phyloP scores from a whole-genome alignment of 2,329 filamentous ascomycete species.

The Penicillium oxalicum region DNA sequence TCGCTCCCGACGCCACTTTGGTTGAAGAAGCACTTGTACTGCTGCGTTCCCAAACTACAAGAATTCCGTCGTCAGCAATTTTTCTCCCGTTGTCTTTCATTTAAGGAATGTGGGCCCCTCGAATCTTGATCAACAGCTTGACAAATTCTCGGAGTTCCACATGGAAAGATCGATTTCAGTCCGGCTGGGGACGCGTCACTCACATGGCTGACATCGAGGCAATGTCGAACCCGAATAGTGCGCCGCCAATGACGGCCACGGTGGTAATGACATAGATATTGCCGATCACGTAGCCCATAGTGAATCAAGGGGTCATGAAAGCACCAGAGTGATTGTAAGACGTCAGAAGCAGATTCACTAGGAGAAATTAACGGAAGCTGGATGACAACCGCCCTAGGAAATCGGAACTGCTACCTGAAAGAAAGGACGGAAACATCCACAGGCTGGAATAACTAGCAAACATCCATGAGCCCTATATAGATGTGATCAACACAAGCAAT shows the following conservation, averaged over 20 bases:
- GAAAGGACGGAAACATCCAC: not conserved
- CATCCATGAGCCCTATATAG: no score
- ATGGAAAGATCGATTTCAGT: no score
- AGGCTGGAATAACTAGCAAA: not conserved
- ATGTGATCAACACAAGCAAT: no score
- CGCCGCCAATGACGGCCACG: constrained; percentile 58
- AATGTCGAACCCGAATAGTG: constrained; percentile 74
- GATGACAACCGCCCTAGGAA: no score
- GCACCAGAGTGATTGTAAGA: not conserved
- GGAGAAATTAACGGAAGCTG: not conserved
- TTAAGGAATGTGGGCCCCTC: no score
- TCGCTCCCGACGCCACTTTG: constrained; percentile 39
- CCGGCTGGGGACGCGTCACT: not conserved
- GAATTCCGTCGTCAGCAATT: constrained; percentile 2
- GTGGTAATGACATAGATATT: constrained; percentile 56
- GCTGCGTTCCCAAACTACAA: constrained; percentile 53
- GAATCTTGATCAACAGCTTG: no score
- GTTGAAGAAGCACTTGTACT: constrained; percentile 68
- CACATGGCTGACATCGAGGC: constrained; percentile 62
- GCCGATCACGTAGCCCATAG: constrained; percentile 39
- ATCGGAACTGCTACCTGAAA: not conserved
- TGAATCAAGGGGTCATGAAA: constrained; percentile 7
- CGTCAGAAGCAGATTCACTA: not conserved
- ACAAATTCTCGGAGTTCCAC: no score
- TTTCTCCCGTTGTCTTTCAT: not conserved